Evolutionary conservation across 495 filamentous ascomycete genomes (phyloP).

Genomic region (Hyaloscypha hepaticicola): DNA sequence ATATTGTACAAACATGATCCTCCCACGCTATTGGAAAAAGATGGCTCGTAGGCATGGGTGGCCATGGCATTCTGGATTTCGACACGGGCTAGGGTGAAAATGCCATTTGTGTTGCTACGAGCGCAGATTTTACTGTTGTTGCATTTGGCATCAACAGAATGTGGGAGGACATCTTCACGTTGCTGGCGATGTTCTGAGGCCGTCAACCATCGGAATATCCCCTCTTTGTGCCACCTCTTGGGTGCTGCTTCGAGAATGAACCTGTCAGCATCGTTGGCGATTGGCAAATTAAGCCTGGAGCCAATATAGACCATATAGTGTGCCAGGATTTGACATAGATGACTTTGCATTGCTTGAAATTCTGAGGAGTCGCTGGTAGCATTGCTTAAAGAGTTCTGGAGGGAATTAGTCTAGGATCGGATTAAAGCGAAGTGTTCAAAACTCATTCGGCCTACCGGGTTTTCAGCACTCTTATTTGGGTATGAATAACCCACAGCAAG

Average conservation of each 20-base stretch:
- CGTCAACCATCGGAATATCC: background rate
- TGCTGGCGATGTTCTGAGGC: background rate
- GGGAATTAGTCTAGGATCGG: background rate
- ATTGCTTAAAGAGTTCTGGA: background rate
- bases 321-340: background rate
- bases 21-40: too few relatives aligned
- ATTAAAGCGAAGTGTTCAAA: background rate
- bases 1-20: too few relatives aligned
- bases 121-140: too few relatives aligned
- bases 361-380: background rate
- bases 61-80: too few relatives aligned
- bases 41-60: too few relatives aligned
- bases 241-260: background rate
- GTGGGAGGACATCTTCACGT: too few relatives aligned
- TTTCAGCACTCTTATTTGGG: background rate
- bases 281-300: background rate
- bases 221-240: background rate
- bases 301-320: background rate
- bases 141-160: too few relatives aligned
- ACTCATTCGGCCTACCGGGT: background rate
- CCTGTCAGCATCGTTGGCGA: background rate
- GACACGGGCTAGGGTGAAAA: too few relatives aligned
- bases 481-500: constrained; percentile 1
- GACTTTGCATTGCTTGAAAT: background rate
- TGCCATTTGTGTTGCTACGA: too few relatives aligned